Percentiles rank a stretch among this genome's conserved stretches.
Conservation (phyloP, 2,329 filamentous ascomycete genomes). For the Blastomyces percursus region DNA sequence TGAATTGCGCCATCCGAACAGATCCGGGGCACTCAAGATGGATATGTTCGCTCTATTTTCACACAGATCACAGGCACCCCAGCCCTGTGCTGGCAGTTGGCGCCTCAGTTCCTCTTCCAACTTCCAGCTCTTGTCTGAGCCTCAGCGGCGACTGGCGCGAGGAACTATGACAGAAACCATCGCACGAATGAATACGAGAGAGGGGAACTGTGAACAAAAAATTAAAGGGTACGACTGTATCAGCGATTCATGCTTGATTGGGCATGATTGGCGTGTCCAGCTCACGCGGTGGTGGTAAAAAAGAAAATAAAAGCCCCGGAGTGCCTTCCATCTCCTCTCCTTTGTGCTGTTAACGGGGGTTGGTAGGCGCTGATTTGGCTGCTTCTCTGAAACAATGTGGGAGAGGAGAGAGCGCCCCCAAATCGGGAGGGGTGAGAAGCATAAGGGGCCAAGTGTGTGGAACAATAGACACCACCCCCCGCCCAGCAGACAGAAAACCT, state of each 20-base stretch:
- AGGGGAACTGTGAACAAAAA: background rate
- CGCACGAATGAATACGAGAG: background rate
- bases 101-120: background rate
- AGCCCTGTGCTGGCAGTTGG: background rate
- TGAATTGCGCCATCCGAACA: no score
- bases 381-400: background rate
- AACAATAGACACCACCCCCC: background rate
- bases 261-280: background rate
- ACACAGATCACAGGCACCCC: background rate
- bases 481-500: background rate
- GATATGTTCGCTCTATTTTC: background rate
- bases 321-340: background rate
- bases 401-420: background rate
- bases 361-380: background rate
- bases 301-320: background rate
- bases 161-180: background rate
- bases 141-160: background rate
- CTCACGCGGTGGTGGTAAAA: background rate
- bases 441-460: background rate
- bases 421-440: background rate
- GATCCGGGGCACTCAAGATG: background rate
- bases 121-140: background rate
- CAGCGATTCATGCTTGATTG: background rate
- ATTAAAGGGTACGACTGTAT: background rate
- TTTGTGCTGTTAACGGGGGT: background rate